Evolutionary conservation across 805 yeast species (phyloP).

Genomic region (Teunomyces tritomae): DNA sequence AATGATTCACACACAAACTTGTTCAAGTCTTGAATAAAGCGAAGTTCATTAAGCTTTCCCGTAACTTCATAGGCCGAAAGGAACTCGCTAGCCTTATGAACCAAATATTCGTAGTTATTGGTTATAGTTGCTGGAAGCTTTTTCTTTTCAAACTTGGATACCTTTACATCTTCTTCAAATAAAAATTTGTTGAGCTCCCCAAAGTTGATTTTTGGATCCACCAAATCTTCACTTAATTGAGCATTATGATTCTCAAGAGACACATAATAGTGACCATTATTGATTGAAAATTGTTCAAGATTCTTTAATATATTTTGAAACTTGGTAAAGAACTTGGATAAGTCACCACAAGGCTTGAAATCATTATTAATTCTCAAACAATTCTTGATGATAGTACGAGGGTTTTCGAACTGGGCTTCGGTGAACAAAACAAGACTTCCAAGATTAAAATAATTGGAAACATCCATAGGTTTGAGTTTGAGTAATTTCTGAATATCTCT

Average conservation of each 20-base stretch:
- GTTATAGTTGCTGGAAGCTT: constrained; percentile 30
- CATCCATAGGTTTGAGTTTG: constrained; percentile 25
- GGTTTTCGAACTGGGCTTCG: constrained; percentile 50
- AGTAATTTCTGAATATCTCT: constrained; percentile 25
- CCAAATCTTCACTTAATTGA: constrained; percentile 9
- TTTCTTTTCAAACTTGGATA: constrained; percentile 25
- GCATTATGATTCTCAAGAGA: constrained; percentile 24
- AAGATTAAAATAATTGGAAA: constrained; percentile 18
- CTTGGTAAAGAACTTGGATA: constrained; percentile 53
- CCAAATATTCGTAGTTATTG: constrained; percentile 43
- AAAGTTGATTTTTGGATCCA: constrained; percentile 21
- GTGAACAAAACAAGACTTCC: constrained; percentile 44
- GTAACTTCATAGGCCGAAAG: constrained; percentile 8
- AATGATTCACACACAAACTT: constrained; percentile 42
- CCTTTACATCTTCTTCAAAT: constrained; percentile 24
- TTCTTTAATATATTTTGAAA: constrained; percentile 38
- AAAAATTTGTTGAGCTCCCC: constrained; percentile 21
- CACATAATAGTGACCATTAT: constrained; percentile 24
- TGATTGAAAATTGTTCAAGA: constrained; percentile 45
- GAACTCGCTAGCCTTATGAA: constrained; percentile 33
- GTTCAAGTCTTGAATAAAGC: constrained; percentile 29
- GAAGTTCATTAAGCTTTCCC: constrained; percentile 13
- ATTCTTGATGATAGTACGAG: constrained; percentile 52
- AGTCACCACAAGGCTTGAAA: constrained; percentile 51
- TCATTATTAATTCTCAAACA: constrained; percentile 83